Base-by-base conservation (phyloP, 2,329 filamentous ascomycete genomes). In the Calonectria leucothoes region DNA sequence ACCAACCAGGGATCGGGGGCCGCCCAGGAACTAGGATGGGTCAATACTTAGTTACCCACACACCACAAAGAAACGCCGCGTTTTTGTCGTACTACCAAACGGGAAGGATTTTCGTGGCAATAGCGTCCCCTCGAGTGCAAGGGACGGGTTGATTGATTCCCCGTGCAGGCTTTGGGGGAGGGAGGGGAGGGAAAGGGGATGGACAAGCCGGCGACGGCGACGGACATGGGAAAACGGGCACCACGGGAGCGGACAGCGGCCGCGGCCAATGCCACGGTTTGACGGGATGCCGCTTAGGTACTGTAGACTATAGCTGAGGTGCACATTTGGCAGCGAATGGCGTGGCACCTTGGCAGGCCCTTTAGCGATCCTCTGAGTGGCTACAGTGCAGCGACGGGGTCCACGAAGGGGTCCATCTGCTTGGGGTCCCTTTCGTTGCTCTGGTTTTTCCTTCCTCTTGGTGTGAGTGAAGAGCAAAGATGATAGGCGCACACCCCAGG, bases 181-280 rank as follows among this genome's bases (percentile, higher is more conserved):
- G 66, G 51, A 59, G 25, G 73, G 65, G 75, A n/a, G n/a, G n/a
- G n/a, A n/a, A n/a, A n/a, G n/a, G 64, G 51, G 49, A 39, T 66
- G 59, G 66, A 45, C 27, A 61, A 27, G 33, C 33, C 71, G 69
- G 73, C 69, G 70, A 71, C 52, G 55, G 72, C 55, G 63, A 74
- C 45, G 37, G 33, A 57, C 23, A 49, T 33, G 55, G 23, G 25
- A 17, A 17, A 33, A 51, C 66, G 42, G 55, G 65, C 52, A 51
- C 66, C 42, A 51, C 55, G 66, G 66, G 55, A 69, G 63, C 65
- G 65, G 65, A 52, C 66, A 33, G 33, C 55, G 66, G 52, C 48
- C 65, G 35, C 49, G 35, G 65, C 48, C 65, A 55, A 25, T 45
- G 23, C 65, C 64, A 67, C 33, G 55, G 55, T 39, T 39, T 35